Percentiles rank a stretch among this genome's conserved stretches.
Evolutionary conservation across 1,139 yeast species (phyloP).

Genomic region (Sugiyamaella sp.): DNA sequence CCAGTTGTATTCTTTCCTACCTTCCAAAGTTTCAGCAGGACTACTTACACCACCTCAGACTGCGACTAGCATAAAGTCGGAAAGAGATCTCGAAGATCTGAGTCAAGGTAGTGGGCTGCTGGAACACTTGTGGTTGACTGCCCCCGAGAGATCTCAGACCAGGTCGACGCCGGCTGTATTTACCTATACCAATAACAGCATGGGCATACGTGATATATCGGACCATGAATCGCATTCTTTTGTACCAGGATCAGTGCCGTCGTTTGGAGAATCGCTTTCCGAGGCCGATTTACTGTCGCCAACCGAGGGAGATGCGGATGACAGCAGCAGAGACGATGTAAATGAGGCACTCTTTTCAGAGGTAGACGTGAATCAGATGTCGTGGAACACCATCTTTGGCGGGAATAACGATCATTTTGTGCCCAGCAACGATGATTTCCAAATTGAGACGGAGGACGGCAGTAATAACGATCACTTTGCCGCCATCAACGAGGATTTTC

Average conservation of each 20-base stretch:
- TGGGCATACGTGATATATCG: no score
- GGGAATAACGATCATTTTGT: not conserved
- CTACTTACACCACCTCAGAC: constrained; percentile 27
- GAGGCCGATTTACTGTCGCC: constrained; percentile 14
- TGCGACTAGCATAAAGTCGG: constrained; percentile 10
- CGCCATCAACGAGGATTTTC: not conserved
- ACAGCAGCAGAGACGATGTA: not conserved
- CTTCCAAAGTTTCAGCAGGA: constrained; percentile 28
- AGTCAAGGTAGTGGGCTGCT: constrained; percentile 3
- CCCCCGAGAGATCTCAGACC: constrained; percentile 24
- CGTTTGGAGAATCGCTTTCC: constrained; percentile 13
- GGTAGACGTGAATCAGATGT: not conserved
- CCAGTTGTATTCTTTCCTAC: constrained; percentile 32
- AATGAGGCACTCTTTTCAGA: constrained; percentile 7
- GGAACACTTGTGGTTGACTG: constrained; percentile 5
- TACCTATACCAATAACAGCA: not conserved
- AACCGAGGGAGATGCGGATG: not conserved
- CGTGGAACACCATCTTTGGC: constrained; percentile 6
- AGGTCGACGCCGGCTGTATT: constrained; percentile 26
- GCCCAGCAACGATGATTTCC: not conserved
- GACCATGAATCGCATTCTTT: no score
- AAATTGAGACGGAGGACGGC: constrained; percentile 1
- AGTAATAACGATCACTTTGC: no score
- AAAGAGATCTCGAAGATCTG: not conserved
- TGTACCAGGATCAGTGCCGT: constrained; percentile 1